These are phyloP conservation scores for California macrophylla DNA, from an alignment of 441 rosid genomes.

Conservation along the genomic window DNA sequence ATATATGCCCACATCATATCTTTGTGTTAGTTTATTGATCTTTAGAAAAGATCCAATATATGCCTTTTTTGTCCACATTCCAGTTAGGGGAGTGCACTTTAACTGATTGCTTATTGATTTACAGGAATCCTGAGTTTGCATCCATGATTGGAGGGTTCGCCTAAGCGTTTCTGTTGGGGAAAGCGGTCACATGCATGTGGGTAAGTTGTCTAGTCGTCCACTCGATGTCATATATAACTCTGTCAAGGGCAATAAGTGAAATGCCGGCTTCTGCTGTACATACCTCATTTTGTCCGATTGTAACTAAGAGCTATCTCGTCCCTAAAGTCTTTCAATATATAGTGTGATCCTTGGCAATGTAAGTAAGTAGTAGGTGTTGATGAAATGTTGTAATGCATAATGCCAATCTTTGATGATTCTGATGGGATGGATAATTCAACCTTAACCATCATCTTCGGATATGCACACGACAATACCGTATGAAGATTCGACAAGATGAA, in stretches of 20 bases:
- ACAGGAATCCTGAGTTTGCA: slow-evolving; percentile 25
- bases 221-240: not conserved
- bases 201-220: slow-evolving; percentile 8
- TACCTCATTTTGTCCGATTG: not conserved
- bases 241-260: not conserved
- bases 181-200: slow-evolving; percentile 9
- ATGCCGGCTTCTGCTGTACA: slow-evolving; percentile 2
- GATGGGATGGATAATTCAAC: not conserved
- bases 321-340: not conserved
- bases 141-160: not conserved
- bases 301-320: slow-evolving; percentile 3
- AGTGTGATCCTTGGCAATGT: slow-evolving; percentile 7
- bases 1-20: not conserved
- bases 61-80: not conserved
- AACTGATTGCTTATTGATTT: slow-evolving; percentile 12
- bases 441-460: not conserved
- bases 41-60: too few relatives aligned
- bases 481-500: not conserved
- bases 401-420: not conserved
- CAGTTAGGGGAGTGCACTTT: not conserved
- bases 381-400: slow-evolving; percentile 1
- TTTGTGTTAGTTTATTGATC: slow-evolving; percentile 7
- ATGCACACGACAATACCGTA: not conserved
- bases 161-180: slow-evolving; percentile 11
- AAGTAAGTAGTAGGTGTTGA: slow-evolving; percentile 4